These are phyloP conservation scores for Poa annua DNA, from an alignment of 176 grass and related monocot species.

Conservation along the genomic window DNA sequence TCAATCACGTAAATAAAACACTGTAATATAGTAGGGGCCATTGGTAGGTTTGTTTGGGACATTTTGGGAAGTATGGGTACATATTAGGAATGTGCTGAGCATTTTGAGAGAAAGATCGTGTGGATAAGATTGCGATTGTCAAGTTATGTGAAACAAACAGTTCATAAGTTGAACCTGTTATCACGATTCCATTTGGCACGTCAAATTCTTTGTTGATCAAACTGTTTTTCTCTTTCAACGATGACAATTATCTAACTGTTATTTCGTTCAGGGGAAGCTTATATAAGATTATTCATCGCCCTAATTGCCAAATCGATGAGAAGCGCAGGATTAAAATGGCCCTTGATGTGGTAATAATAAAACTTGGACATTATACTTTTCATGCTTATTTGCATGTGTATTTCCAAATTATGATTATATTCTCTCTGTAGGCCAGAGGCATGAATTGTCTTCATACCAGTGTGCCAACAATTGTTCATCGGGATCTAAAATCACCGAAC, in stretches of 20 bases:
- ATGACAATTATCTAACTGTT: constrained; percentile 23
- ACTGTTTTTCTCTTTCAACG: constrained; percentile 26
- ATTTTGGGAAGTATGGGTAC: background rate
- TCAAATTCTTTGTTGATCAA: background rate
- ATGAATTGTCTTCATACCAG: constrained; percentile 98
- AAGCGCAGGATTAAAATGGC: constrained; percentile 91
- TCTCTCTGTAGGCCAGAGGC: constrained; percentile 70
- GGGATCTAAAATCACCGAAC: constrained; percentile 96
- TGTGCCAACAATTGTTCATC: constrained; percentile 86
- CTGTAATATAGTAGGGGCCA: background rate
- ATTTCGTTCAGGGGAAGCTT: constrained; percentile 80
- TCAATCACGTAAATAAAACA: background rate
- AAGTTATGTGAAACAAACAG: background rate
- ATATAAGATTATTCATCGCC: constrained; percentile 82
- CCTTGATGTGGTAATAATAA: constrained; percentile 86
- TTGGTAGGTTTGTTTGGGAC: constrained; percentile 1
- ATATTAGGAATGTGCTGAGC: background rate
- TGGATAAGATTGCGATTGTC: background rate
- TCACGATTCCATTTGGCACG: constrained; percentile 1
- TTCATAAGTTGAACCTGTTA: constrained; percentile 24
- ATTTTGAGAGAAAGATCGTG: constrained; percentile 2
- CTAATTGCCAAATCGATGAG: constrained; percentile 91
- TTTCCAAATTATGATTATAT: constrained; percentile 28
- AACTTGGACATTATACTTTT: constrained; percentile 33
- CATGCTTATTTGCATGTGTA: constrained; percentile 40